Conservation (phyloP, 441 rosid species). For the Metrosideros polymorpha region DNA sequence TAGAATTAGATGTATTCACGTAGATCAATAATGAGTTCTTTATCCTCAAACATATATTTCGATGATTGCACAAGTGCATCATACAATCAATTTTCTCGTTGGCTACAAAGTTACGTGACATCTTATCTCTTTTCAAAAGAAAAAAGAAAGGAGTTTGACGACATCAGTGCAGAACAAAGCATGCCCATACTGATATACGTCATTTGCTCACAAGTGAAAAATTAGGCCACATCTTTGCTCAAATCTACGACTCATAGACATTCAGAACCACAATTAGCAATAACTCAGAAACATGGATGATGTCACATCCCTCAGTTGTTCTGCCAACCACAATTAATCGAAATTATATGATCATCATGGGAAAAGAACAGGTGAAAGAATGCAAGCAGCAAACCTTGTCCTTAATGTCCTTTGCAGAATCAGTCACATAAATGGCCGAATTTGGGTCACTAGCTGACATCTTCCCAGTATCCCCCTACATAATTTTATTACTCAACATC, state of each 20-base stretch:
- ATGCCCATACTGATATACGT: not conserved
- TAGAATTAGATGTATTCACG: rapidly evolving
- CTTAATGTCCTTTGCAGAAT: conserved; percentile 63
- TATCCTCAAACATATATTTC: not conserved
- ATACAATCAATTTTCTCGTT: not conserved
- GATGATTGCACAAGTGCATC: not conserved
- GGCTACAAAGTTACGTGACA: not conserved
- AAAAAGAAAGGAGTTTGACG: not conserved
- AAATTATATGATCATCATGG: not conserved
- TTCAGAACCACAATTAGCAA: not conserved
- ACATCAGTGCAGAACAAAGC: not conserved
- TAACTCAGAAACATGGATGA: not conserved
- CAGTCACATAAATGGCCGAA: conserved; percentile 88
- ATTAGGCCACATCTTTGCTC: not conserved
- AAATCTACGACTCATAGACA: not conserved
- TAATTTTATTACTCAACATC: not conserved
- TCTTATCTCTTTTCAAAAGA: not conserved
- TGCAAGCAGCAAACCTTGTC: conserved; percentile 46
- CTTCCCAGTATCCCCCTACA: conserved; percentile 89
- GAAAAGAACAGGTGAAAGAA: not conserved
- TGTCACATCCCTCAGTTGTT: not conserved
- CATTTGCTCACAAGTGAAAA: not conserved
- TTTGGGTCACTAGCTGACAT: conserved; percentile 98
- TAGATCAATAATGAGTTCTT: not conserved
- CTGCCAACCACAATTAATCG: not conserved